Evolutionary conservation across 1,139 yeast genomes (phyloP), one percentile per base, ranked within the genome.

Genomic region (Kurtzmaniella quercitrusa): DNA sequence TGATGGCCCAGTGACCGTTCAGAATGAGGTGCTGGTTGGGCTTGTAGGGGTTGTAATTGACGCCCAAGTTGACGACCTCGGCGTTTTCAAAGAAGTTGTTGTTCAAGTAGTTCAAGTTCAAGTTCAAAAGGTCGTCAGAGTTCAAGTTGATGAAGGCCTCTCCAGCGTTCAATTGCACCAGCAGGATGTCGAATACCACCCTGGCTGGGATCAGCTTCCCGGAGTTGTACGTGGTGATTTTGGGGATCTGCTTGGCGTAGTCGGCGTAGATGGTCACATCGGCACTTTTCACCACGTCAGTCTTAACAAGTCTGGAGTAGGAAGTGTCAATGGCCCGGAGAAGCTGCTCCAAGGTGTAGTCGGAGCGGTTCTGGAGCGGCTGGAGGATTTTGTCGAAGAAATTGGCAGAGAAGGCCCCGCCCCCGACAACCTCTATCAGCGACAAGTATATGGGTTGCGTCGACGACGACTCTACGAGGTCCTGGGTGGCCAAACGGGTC

Each of bases 371-470:
- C 24, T 73, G 59, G 47, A 78, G 59, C 15, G 83, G 82, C 1
- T 62, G 49, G 43, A 78, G 60, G 36, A 77, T 58, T 51, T 73
- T 75, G 45, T 59, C 57, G 60, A 74, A 75, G 55, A 77, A 77
- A 38, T 67, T 66, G 42, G 64, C 60, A 39, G 77, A 65, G 53
- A 77, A 75, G 7, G 65, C 58, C 39, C 74, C 78, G 14, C 79
- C 81, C 6, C 82, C 82, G 42, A 53, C 56, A 36, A 78, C 73
- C 44, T 76, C 77, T 24, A 78, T 68, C 39, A 65, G 55, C 12
- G 76, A 65, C 40, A 78, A 60, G 46, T 65, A 70, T 27, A 78
- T 63, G 2, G 81, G 80, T 48, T 65, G 72, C 2, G 70, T 52
- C 2, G 58, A 53, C 36, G 75, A 63, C 38, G 60, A 55, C 17